Evolutionary conservation across 148 eudicot genomes (phyloP).

Genomic region (Vaccinium myrtillus): DNA sequence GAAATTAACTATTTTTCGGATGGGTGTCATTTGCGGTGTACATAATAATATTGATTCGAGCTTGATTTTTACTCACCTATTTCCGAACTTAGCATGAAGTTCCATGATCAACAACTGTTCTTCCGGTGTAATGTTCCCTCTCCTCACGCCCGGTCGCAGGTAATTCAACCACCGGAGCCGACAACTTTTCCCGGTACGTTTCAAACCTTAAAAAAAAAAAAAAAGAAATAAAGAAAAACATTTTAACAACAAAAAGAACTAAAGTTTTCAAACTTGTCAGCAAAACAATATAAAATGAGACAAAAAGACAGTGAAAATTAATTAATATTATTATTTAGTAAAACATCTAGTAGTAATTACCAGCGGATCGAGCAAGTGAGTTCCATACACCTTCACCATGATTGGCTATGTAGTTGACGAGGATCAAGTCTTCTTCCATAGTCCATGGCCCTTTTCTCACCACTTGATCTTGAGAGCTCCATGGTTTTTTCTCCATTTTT

Average conservation of each 20-base stretch:
- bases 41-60: no score
- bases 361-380: conserved; percentile 80
- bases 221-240: no score
- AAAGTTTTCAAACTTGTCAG: not conserved
- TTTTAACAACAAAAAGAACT: conserved; percentile 6
- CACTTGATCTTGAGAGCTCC: conserved; percentile 55
- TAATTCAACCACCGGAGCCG: conserved; percentile 87
- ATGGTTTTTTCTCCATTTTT: conserved; percentile 68
- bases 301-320: no score
- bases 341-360: conserved; percentile 25
- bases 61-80: conserved; percentile 41
- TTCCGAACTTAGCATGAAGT: conserved; percentile 92
- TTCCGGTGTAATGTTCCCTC: conserved; percentile 83
- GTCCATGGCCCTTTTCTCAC: conserved; percentile 99
- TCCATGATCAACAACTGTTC: conserved; percentile 87
- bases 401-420: conserved; percentile 80
- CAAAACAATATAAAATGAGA: not conserved
- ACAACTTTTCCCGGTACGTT: conserved; percentile 92
- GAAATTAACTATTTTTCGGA: no score
- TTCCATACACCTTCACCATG: conserved; percentile 99
- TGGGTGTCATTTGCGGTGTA: no score
- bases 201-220: conserved; percentile 34
- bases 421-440: conserved; percentile 88
- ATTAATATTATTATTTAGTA: no score
- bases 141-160: conserved; percentile 74